Evolutionary conservation across 441 rosid species (phyloP).

Genomic region (Macaranga tanarius): DNA sequence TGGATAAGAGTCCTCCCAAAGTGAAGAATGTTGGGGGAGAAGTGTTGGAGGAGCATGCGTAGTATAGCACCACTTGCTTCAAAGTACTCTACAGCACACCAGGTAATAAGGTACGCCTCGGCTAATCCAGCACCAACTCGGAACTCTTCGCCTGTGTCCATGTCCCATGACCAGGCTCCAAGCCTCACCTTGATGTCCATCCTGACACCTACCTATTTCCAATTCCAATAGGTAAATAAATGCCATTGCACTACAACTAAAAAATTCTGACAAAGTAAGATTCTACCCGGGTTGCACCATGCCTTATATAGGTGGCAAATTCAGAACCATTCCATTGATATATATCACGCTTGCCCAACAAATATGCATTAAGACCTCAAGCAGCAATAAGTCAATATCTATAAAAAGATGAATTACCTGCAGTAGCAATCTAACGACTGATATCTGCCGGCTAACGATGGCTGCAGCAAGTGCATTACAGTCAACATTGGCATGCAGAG

Average conservation of each 20-base stretch:
- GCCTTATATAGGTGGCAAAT: too few relatives aligned
- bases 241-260: too few relatives aligned
- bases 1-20: constrained; percentile 85
- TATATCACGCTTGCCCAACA: too few relatives aligned
- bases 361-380: too few relatives aligned
- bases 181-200: constrained; percentile 62
- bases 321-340: too few relatives aligned
- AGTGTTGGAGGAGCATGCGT: constrained; percentile 54
- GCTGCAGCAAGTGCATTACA: constrained; percentile 92
- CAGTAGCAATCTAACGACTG: constrained; percentile 64
- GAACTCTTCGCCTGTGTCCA: constrained; percentile 76
- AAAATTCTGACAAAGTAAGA: not conserved
- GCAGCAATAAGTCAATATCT: too few relatives aligned
- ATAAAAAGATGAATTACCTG: constrained; percentile 42
- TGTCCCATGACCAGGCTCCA: constrained; percentile 98
- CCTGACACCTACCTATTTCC: constrained; percentile 63
- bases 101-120: constrained; percentile 72
- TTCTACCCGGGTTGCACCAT: too few relatives aligned
- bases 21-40: constrained; percentile 48
- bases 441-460: constrained; percentile 73
- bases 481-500: constrained; percentile 77
- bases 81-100: constrained; percentile 97
- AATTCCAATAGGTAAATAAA: constrained; percentile 7
- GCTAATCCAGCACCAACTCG: constrained; percentile 95
- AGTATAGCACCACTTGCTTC: constrained; percentile 76